A percentile compares a stretch with the other conserved stretches of the same genome.
phyloP scores from a whole-genome alignment of 805 yeast species.

The Nakazawaea molendinolei region DNA sequence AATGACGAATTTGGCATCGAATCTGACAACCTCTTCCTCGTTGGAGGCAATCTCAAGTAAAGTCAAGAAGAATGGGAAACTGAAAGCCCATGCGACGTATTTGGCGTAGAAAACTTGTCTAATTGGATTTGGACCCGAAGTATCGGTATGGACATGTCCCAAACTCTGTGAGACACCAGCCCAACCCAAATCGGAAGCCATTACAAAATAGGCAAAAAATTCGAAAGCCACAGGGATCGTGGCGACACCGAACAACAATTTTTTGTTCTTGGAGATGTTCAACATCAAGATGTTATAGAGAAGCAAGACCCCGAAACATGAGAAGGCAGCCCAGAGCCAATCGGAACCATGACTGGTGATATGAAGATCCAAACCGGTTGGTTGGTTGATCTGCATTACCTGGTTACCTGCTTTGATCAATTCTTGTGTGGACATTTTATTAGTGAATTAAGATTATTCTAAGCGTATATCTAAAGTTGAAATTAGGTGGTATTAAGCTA shows the following conservation, averaged over 20 bases:
- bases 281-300: not conserved
- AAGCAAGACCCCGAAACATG: slow-evolving; percentile 23
- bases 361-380: slow-evolving; percentile 21
- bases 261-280: slow-evolving; percentile 6
- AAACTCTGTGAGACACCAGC: slow-evolving; percentile 33
- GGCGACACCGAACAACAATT: slow-evolving; percentile 24
- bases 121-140: too few relatives aligned
- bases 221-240: slow-evolving; percentile 23
- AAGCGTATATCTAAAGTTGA: too few relatives aligned
- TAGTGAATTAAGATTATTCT: too few relatives aligned
- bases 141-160: slow-evolving; percentile 20
- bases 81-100: slow-evolving; percentile 38
- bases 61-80: slow-evolving; percentile 35
- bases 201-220: slow-evolving; percentile 34
- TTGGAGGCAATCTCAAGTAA: slow-evolving; percentile 20
- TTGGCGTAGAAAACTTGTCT: slow-evolving; percentile 40
- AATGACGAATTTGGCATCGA: slow-evolving; percentile 1
- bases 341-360: slow-evolving; percentile 32
- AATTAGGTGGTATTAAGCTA: too few relatives aligned
- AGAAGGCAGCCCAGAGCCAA: slow-evolving; percentile 37
- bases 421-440: not conserved
- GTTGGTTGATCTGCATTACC: slow-evolving; percentile 26
- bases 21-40: not conserved
- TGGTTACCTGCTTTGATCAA: slow-evolving; percentile 19
- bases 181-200: slow-evolving; percentile 42